Conservation (phyloP, 2,329 filamentous ascomycete species). For the Mariannaea elegans region DNA sequence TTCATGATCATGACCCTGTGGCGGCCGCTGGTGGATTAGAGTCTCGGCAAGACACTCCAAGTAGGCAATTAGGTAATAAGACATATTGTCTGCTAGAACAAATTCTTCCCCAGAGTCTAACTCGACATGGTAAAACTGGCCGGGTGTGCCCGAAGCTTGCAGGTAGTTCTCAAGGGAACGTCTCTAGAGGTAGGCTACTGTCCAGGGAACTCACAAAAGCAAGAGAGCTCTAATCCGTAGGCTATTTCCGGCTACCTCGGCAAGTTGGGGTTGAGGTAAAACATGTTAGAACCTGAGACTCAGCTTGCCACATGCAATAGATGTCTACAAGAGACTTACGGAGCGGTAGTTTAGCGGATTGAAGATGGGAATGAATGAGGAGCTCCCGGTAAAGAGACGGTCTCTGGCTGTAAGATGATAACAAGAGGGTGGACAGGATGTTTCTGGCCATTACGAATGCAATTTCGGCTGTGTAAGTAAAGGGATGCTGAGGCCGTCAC, state of each 20-base stretch:
- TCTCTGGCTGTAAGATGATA: too few species aligned
- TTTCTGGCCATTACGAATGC: too few species aligned
- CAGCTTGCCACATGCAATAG: not conserved
- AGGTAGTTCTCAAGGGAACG: not conserved
- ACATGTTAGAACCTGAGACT: not conserved
- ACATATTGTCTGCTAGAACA: not conserved
- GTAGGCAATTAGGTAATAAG: not conserved
- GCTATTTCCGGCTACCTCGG: not conserved
- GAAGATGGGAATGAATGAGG: too few species aligned
- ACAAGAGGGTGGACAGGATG: too few species aligned
- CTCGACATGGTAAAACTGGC: not conserved
- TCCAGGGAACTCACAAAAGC: not conserved
- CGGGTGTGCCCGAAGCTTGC: not conserved
- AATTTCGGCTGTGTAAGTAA: not conserved
- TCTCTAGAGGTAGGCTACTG: not conserved
- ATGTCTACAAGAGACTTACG: too few species aligned
- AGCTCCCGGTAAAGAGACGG: too few species aligned
- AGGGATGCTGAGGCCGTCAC: not conserved
- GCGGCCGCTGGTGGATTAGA: not conserved
- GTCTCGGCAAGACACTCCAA: too few species aligned
- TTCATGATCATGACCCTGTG: not conserved
- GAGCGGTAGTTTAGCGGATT: too few species aligned
- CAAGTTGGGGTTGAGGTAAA: not conserved
- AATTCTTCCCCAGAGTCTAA: not conserved
- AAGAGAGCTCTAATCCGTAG: not conserved